phyloP scores from a whole-genome alignment of 2,329 filamentous ascomycete species.

The Penicillium aurantiogriseum region DNA sequence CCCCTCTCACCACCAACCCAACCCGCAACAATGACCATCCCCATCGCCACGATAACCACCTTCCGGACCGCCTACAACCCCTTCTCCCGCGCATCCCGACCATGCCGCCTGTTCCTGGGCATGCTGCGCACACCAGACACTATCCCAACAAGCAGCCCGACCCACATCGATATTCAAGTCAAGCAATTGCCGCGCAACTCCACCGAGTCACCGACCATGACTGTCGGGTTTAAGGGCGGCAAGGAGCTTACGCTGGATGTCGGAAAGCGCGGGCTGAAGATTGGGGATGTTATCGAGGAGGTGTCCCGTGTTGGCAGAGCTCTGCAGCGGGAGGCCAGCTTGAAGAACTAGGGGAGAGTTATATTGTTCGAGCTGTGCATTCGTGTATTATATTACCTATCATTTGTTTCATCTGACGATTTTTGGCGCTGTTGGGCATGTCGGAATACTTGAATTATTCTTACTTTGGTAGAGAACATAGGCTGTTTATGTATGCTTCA shows the following conservation, averaged over 20 bases:
- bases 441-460: background rate
- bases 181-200: conserved; percentile 70
- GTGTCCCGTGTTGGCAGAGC: conserved; percentile 83
- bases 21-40: conserved; percentile 36
- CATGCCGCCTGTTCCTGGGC: conserved; percentile 83
- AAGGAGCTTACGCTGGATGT: conserved; percentile 83
- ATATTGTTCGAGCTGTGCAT: conserved; percentile 12
- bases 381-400: conserved; percentile 17
- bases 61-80: conserved; percentile 89
- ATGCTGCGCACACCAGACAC: conserved; percentile 80
- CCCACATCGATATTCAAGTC: conserved; percentile 72
- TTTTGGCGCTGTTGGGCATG: conserved; percentile 8
- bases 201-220: conserved; percentile 65
- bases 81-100: conserved; percentile 74
- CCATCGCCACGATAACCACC: conserved; percentile 58
- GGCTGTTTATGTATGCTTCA: background rate
- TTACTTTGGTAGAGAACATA: background rate
- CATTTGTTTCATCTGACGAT: conserved; percentile 8
- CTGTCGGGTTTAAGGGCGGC: conserved; percentile 91
- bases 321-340: conserved; percentile 77
- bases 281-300: conserved; percentile 83
- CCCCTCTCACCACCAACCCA: background rate
- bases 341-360: conserved; percentile 48
- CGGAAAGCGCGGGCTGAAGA: conserved; percentile 72
- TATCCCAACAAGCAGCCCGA: conserved; percentile 71